These are phyloP conservation scores for Prunus davidiana DNA, from an alignment of 306 rosid genomes.

Conservation along the genomic window DNA sequence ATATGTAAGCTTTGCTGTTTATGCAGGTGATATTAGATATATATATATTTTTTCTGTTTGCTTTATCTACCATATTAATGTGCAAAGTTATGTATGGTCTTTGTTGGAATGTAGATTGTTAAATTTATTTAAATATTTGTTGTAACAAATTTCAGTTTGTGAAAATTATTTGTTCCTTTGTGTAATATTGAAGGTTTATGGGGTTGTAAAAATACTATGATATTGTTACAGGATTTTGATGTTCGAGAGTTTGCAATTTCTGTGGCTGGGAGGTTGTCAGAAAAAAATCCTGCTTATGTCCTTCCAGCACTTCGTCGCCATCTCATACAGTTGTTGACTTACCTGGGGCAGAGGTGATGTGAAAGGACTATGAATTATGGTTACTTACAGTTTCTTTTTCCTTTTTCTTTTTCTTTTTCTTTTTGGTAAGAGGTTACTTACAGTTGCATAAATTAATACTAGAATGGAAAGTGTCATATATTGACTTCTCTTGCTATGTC, in stretches of 20 bases:
- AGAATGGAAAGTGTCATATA: constrained; percentile 9
- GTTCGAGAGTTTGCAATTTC: constrained; percentile 94
- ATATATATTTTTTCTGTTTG: neutral
- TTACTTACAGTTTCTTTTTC: neutral
- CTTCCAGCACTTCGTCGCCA: constrained; percentile 99
- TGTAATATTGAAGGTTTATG: constrained; percentile 20
- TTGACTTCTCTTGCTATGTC: constrained; percentile 42
- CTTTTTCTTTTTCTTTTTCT: too few species aligned
- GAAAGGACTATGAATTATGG: constrained; percentile 8
- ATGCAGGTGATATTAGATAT: constrained; percentile 5
- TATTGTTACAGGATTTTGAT: constrained; percentile 75
- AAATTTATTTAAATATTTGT: neutral
- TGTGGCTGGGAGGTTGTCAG: constrained; percentile 93
- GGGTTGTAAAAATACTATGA: constrained; percentile 11
- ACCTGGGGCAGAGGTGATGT: constrained; percentile 87
- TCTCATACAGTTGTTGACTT: constrained; percentile 89
- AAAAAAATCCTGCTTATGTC: constrained; percentile 98
- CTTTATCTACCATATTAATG: neutral
- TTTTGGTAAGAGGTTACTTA: neutral
- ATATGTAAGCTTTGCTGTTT: neutral
- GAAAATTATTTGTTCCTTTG: neutral
- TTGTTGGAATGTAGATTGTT: neutral
- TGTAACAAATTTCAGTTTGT: neutral
- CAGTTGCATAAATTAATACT: neutral
- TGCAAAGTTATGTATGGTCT: neutral